phyloP scores from a whole-genome alignment of 345 rosid species.

The Eucalyptus virginea region DNA sequence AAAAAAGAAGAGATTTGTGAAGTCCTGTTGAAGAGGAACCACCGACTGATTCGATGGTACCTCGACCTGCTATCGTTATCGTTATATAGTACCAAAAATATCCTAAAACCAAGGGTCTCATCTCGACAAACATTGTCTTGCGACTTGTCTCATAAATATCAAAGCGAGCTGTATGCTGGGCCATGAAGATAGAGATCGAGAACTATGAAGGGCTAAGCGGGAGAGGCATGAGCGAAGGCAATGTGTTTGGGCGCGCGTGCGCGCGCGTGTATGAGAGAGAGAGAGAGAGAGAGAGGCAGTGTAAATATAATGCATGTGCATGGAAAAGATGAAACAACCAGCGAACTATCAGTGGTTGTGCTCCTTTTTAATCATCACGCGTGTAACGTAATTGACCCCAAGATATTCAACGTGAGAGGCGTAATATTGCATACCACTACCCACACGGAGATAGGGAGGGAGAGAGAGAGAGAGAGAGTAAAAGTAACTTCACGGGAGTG shows the following conservation, averaged over 20 bases:
- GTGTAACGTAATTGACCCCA: conserved; percentile 35
- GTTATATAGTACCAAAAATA: not conserved
- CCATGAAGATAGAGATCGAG: not conserved
- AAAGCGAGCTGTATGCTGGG: not conserved
- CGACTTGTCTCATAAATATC: not conserved
- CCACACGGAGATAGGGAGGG: not conserved
- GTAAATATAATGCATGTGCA: not conserved
- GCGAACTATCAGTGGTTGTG: not conserved
- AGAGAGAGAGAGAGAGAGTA: not conserved
- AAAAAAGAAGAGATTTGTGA: not conserved
- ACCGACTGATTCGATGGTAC: not conserved
- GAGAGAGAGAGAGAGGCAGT: not conserved
- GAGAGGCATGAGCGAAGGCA: not conserved
- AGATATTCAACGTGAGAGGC: conserved; percentile 48
- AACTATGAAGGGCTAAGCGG: not conserved
- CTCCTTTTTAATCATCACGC: conserved; percentile 16
- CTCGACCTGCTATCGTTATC: not conserved
- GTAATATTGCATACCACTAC: not conserved
- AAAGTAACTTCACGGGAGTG: conserved; percentile 50
- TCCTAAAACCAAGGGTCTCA: not conserved
- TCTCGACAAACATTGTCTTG: not conserved
- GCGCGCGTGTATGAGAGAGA: accelerated
- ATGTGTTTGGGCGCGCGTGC: accelerated
- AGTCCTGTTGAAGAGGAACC: not conserved
- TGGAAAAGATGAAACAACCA: not conserved